These are phyloP conservation scores for Neodidymelliopsis sp. DNA, from an alignment of 2,329 filamentous ascomycete species.

Conservation along the genomic window DNA sequence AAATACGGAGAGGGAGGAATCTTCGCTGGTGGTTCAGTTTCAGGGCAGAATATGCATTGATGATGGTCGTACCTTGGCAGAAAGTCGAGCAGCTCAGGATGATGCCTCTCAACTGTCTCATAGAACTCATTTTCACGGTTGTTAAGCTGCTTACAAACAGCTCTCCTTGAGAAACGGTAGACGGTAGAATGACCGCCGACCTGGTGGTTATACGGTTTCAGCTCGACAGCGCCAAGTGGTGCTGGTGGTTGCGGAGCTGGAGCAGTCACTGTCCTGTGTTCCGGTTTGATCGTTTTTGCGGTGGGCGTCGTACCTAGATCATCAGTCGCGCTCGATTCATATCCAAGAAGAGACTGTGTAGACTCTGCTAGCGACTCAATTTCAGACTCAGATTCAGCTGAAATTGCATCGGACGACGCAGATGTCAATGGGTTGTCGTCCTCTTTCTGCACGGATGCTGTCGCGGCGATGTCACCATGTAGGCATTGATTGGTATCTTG, in stretches of 20 bases:
- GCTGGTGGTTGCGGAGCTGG: constrained; percentile 51
- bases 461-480: constrained; percentile 63
- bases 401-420: constrained; percentile 33
- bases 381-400: constrained; percentile 53
- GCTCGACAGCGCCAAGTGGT: constrained; percentile 88
- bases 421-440: constrained; percentile 48
- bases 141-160: constrained; percentile 97
- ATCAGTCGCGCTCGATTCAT: constrained; percentile 63
- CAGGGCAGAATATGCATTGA: constrained; percentile 30
- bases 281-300: constrained; percentile 40
- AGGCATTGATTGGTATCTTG: constrained; percentile 67
- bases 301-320: constrained; percentile 56
- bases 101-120: constrained; percentile 89
- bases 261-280: constrained; percentile 39
- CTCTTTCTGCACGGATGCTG: constrained; percentile 49
- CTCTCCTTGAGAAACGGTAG: constrained; percentile 92
- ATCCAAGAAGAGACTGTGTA: constrained; percentile 54
- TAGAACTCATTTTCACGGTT: constrained; percentile 99
- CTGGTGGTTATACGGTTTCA: constrained; percentile 97
- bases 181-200: constrained; percentile 96
- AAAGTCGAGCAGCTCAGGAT: constrained; percentile 89
- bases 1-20: constrained; percentile 13
- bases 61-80: constrained; percentile 70
- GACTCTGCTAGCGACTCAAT: constrained; percentile 52
- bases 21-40: constrained; percentile 54